phyloP scores from a whole-genome alignment of 108 stramenopile species.

The Chaetoceros tenuissimus region DNA sequence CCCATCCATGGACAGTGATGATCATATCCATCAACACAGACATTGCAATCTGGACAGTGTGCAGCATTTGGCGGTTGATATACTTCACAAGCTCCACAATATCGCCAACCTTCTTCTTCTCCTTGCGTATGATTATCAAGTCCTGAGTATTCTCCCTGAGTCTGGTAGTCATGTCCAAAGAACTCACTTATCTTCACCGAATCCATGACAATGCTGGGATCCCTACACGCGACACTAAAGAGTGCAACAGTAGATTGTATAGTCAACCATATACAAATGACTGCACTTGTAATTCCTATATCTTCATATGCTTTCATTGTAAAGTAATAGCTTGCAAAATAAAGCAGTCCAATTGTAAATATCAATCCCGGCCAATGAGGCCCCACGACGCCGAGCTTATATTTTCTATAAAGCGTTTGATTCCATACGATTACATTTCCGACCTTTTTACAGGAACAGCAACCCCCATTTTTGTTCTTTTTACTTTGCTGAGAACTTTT shows the following conservation, averaged over 20 bases:
- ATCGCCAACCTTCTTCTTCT: not conserved
- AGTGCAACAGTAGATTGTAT: conserved; percentile 23
- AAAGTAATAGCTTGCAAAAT: conserved; percentile 38
- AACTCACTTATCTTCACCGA: not conserved
- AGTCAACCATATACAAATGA: conserved; percentile 45
- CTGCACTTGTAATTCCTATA: conserved; percentile 30
- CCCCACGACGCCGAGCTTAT: conserved; percentile 66
- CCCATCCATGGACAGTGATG: conserved; percentile 95
- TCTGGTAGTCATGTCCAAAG: not conserved
- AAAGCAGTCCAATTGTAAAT: conserved; percentile 34
- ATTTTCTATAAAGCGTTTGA: conserved; percentile 30
- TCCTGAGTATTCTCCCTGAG: not conserved
- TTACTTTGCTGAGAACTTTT: not conserved
- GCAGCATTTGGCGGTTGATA: conserved; percentile 72
- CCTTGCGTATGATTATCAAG: conserved; percentile 1
- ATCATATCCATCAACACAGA: conserved; percentile 83
- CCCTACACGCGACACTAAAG: conserved; percentile 40
- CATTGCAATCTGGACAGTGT: conserved; percentile 85
- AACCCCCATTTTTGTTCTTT: conserved; percentile 4
- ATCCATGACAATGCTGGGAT: conserved; percentile 51
- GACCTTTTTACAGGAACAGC: not conserved
- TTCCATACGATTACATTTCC: conserved; percentile 55
- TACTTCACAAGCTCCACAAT: conserved; percentile 2
- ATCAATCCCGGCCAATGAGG: conserved; percentile 73
- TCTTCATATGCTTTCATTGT: conserved; percentile 12